These are phyloP conservation scores for Eucalyptus globulus DNA, from an alignment of 345 rosid genomes.

Conservation along the genomic window DNA sequence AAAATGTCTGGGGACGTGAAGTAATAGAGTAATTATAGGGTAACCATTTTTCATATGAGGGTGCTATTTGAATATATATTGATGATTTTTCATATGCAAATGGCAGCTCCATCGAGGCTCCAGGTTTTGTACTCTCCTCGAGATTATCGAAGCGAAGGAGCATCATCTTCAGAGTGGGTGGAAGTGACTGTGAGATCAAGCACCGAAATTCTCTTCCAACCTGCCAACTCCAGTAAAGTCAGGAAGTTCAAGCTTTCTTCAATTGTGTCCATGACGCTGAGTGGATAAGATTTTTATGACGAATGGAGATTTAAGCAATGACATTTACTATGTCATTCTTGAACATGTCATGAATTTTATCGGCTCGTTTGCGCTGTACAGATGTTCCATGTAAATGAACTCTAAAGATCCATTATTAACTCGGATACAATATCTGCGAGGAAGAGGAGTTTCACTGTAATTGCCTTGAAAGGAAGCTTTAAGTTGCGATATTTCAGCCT, in stretches of 20 bases:
- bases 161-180: conserved; percentile 59
- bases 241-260: conserved; percentile 75
- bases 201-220: conserved; percentile 70
- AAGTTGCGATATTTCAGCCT: background rate
- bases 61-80: background rate
- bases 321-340: background rate
- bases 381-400: background rate
- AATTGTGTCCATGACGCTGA: conserved; percentile 49
- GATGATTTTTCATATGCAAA: background rate
- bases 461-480: background rate
- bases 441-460: background rate
- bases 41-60: background rate
- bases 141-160: conserved; percentile 74
- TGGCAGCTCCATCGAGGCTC: conserved; percentile 69
- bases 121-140: conserved; percentile 69
- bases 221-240: conserved; percentile 38
- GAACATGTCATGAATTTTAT: background rate
- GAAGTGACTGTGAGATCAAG: conserved; percentile 73
- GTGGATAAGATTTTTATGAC: conserved; percentile 25
- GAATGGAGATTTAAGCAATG: background rate
- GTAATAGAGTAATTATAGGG: background rate
- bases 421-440: background rate
- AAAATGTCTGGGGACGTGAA: background rate
- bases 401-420: background rate
- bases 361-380: background rate